phyloP scores from a whole-genome alignment of 2,329 filamentous ascomycete species.

The Cryphonectria radicalis region DNA sequence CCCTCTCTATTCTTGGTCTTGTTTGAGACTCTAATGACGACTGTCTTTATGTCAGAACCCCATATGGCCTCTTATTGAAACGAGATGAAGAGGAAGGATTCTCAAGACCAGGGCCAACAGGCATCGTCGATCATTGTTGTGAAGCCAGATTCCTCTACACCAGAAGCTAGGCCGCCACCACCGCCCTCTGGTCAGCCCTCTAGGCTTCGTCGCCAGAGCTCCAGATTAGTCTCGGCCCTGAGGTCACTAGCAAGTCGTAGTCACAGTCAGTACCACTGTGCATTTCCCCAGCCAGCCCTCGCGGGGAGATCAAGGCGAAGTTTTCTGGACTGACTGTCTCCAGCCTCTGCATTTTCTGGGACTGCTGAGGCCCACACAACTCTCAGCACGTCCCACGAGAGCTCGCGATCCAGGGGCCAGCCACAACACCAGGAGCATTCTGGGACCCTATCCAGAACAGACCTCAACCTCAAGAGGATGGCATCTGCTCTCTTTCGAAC shows the following conservation, averaged over 20 bases:
- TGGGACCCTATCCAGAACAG: background rate
- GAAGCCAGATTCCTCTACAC: constrained; percentile 6
- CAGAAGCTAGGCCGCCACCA: constrained; percentile 26
- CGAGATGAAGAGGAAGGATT: constrained; percentile 29
- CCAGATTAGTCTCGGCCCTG: constrained; percentile 47
- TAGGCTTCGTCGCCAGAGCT: constrained; percentile 47
- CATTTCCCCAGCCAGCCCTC: background rate
- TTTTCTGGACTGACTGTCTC: no score
- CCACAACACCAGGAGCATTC: constrained; percentile 22
- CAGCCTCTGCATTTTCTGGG: constrained; percentile 26
- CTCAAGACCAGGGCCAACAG: constrained; percentile 16
- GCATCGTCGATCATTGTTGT: constrained; percentile 20
- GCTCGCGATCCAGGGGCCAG: constrained; percentile 24
- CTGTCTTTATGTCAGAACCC: background rate
- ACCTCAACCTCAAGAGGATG: constrained; percentile 39
- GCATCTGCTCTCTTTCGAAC: constrained; percentile 45
- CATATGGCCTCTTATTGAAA: constrained; percentile 15
- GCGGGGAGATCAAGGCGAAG: background rate
- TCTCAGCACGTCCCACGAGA: constrained; percentile 14
- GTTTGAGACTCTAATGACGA: constrained; percentile 2
- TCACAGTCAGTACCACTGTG: constrained; percentile 25
- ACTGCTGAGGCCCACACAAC: constrained; percentile 16
- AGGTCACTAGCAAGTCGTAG: constrained; percentile 34
- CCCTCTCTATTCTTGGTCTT: constrained; percentile 6
- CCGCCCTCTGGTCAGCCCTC: constrained; percentile 36